Evolutionary conservation across 768 basidiomycete species (phyloP).

Genomic region (Suillus variegatus): DNA sequence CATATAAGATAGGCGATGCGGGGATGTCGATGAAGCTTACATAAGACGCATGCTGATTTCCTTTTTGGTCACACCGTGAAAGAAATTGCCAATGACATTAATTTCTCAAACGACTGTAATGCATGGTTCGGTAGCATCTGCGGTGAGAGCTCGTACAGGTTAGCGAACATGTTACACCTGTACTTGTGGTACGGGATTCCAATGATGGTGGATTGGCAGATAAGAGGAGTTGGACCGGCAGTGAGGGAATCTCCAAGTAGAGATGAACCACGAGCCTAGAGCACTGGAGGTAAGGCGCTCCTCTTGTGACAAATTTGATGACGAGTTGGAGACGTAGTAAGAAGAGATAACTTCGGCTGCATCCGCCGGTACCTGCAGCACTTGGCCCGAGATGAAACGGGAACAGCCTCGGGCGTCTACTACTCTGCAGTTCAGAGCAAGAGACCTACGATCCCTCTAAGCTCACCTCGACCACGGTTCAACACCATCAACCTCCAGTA

Average conservation of each 20-base stretch:
- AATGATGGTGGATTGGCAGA: not conserved
- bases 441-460: not conserved
- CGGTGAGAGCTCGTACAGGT: not conserved
- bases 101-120: too few relatives aligned
- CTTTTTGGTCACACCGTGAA: too few relatives aligned
- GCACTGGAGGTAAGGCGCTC: not conserved
- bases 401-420: too few relatives aligned
- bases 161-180: not conserved
- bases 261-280: not conserved
- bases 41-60: too few relatives aligned
- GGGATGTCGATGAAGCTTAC: too few relatives aligned
- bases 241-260: not conserved
- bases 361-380: too few relatives aligned
- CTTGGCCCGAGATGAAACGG: too few relatives aligned
- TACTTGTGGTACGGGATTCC: not conserved
- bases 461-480: not conserved
- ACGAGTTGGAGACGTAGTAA: too few relatives aligned
- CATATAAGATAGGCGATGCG: too few relatives aligned
- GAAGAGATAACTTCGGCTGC: too few relatives aligned
- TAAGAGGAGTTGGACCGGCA: not conserved
- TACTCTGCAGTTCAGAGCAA: too few relatives aligned
- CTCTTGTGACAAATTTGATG: not conserved
- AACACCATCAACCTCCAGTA: not conserved
- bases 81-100: too few relatives aligned
- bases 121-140: not conserved